Conservation (phyloP, 1,284 basidiomycete genomes). For the Earliella scabrosa region DNA sequence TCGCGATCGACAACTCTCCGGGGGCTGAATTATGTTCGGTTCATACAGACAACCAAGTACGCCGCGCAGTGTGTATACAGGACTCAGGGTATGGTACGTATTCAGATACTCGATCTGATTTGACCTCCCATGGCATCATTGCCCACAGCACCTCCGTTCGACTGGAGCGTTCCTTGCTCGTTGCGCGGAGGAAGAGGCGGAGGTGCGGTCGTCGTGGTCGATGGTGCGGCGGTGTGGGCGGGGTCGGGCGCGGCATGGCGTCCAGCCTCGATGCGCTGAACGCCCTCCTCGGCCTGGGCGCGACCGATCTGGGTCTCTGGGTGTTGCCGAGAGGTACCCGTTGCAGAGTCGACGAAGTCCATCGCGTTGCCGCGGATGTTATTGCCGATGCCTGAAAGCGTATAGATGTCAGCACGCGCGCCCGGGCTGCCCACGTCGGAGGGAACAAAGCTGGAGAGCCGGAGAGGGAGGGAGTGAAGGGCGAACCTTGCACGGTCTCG, state of each 20-base stretch:
- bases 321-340: slow-evolving; percentile 28
- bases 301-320: slow-evolving; percentile 25
- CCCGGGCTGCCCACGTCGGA: not conserved
- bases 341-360: slow-evolving; percentile 36
- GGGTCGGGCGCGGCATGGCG: not conserved
- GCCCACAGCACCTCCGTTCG: slow-evolving; percentile 1
- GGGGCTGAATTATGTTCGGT: too few species aligned
- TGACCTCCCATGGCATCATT: slow-evolving; percentile 2
- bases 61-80: too few species aligned
- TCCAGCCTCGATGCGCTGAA: slow-evolving; percentile 13
- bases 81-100: too few species aligned
- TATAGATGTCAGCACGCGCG: not conserved
- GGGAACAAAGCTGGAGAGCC: not conserved
- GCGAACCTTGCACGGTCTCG: slow-evolving; percentile 25
- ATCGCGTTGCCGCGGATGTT: slow-evolving; percentile 32
- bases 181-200: slow-evolving; percentile 10
- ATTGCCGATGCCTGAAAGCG: slow-evolving; percentile 27
- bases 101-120: not conserved
- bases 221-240: not conserved
- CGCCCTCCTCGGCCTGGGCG: slow-evolving; percentile 18
- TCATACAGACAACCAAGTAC: too few species aligned
- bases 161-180: not conserved
- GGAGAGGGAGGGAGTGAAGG: not conserved
- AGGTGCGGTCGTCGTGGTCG: slow-evolving; percentile 1
- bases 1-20: too few species aligned